Evolutionary conservation across 257 asterid species (phyloP).

Genomic region (Galeopsis tetrahit): DNA sequence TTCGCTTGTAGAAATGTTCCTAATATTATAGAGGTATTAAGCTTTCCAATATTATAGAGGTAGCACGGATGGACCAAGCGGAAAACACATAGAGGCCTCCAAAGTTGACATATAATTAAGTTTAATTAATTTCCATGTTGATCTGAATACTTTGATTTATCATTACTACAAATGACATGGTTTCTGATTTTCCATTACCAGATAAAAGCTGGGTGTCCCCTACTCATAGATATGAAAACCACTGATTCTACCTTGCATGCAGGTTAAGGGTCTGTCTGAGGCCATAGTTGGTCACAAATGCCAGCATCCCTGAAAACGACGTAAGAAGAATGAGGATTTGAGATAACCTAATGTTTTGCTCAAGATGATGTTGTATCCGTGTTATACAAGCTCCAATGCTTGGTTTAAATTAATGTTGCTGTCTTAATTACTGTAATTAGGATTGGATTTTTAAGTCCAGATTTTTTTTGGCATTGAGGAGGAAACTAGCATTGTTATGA

Average conservation of each 20-base stretch:
- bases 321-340: conserved; percentile 70
- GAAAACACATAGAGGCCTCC: conserved; percentile 76
- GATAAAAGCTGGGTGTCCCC: conserved; percentile 86
- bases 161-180: neutral
- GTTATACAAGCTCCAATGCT: neutral
- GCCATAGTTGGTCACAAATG: conserved; percentile 43
- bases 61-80: conserved; percentile 80
- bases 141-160: neutral
- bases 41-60: conserved; percentile 86
- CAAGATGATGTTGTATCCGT: conserved; percentile 22
- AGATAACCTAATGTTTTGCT: conserved; percentile 16
- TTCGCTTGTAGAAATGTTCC: conserved; percentile 68
- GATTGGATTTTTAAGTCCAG: neutral
- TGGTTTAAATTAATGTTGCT: conserved; percentile 10
- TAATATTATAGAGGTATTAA: conserved; percentile 76
- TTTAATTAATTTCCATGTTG: conserved; percentile 16
- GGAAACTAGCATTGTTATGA: neutral
- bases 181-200: conserved; percentile 38
- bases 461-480: conserved; percentile 2
- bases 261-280: conserved; percentile 46
- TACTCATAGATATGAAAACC: conserved; percentile 64
- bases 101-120: conserved; percentile 70
- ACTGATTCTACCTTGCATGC: conserved; percentile 21
- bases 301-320: conserved; percentile 77
- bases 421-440: neutral